Evolutionary conservation across 2,329 filamentous ascomycete species (phyloP).

Genomic region (Pseudocercospora macadamiae): DNA sequence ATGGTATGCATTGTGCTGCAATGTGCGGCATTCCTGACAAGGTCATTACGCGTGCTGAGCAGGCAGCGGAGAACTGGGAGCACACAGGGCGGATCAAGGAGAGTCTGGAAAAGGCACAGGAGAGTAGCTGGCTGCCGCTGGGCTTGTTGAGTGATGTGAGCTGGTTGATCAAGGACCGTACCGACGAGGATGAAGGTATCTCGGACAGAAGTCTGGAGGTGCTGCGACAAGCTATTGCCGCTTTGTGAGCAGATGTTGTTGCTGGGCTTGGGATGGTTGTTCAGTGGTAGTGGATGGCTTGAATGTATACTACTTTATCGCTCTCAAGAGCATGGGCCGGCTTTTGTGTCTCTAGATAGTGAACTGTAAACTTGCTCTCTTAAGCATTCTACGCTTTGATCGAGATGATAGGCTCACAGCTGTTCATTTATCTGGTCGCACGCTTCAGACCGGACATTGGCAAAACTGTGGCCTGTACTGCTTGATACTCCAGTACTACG

Average conservation of each 20-base stretch:
- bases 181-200: slow-evolving; percentile 39
- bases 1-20: slow-evolving; percentile 97
- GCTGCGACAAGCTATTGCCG: slow-evolving; percentile 59
- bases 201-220: slow-evolving; percentile 59
- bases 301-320: background rate
- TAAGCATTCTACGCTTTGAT: too few species aligned
- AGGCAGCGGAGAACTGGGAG: slow-evolving; percentile 90
- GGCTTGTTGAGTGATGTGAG: slow-evolving; percentile 87
- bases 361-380: too few species aligned
- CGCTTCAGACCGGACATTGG: too few species aligned
- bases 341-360: too few species aligned
- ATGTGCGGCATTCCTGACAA: slow-evolving; percentile 92
- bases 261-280: background rate
- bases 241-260: slow-evolving; percentile 43
- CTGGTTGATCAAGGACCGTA: slow-evolving; percentile 67
- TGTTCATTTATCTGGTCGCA: too few species aligned
- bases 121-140: slow-evolving; percentile 78
- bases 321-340: too few species aligned
- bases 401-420: too few species aligned
- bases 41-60: slow-evolving; percentile 84
- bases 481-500: too few species aligned
- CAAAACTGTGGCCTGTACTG: too few species aligned
- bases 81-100: slow-evolving; percentile 90
- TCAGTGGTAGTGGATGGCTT: background rate
- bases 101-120: slow-evolving; percentile 73